A percentile compares a stretch with the other conserved stretches of the same genome.
These are phyloP conservation scores for Cornus suecica DNA, from an alignment of 148 eudicot species.

Conservation along the genomic window DNA sequence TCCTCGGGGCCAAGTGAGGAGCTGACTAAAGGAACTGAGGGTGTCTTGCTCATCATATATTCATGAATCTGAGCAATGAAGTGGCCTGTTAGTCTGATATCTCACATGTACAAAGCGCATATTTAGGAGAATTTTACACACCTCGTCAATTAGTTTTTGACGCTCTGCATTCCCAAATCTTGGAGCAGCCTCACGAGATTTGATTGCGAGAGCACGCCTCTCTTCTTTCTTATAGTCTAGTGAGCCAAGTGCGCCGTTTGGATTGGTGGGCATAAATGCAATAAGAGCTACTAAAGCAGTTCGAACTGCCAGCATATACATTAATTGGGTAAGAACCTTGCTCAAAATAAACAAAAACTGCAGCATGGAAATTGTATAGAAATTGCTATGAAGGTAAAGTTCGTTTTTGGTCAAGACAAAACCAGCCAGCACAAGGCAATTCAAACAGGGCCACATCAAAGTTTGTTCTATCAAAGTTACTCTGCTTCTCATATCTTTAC, in stretches of 20 bases:
- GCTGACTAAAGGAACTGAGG: conserved; percentile 57
- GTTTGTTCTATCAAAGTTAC: no score
- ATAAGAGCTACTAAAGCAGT: conserved; percentile 94
- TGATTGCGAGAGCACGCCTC: conserved; percentile 69
- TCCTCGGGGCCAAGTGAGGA: conserved; percentile 40
- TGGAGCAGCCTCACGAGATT: conserved; percentile 87
- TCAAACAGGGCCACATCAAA: no score
- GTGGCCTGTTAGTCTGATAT: neutral
- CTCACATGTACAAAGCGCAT: neutral
- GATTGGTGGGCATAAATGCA: conserved; percentile 97
- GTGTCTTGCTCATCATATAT: conserved; percentile 90
- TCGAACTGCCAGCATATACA: conserved; percentile 54
- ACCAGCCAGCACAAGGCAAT: neutral
- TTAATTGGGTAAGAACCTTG: neutral
- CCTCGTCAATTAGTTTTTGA: conserved; percentile 93
- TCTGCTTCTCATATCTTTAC: no score
- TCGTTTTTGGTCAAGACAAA: neutral
- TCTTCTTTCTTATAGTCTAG: conserved; percentile 89
- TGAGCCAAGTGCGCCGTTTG: conserved; percentile 96
- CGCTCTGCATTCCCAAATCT: conserved; percentile 81
- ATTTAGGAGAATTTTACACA: conserved; percentile 15
- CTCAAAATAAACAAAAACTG: neutral
- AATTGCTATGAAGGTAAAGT: neutral
- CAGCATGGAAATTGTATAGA: neutral
- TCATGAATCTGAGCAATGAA: conserved; percentile 63